These are phyloP conservation scores for Microstroma glucosiphilum DNA, from an alignment of 1,284 basidiomycete genomes.

Conservation along the genomic window DNA sequence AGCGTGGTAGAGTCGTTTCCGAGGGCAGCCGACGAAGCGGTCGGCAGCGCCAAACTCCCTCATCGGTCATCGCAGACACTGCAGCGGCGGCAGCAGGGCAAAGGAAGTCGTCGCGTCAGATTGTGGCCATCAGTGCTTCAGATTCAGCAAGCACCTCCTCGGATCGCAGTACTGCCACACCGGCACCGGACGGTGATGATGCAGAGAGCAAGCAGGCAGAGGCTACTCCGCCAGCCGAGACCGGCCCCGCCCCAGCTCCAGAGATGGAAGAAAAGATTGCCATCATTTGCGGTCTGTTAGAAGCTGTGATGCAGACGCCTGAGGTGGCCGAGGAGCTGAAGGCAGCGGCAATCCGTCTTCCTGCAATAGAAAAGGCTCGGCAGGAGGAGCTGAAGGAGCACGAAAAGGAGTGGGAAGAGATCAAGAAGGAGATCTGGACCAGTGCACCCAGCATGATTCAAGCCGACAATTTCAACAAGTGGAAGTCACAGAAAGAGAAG, in stretches of 20 bases:
- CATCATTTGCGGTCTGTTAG: constrained; percentile 12
- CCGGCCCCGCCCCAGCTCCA: neutral
- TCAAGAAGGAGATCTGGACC: neutral
- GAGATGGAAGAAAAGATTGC: constrained; percentile 13
- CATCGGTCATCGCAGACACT: neutral
- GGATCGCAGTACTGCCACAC: neutral
- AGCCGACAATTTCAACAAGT: constrained; percentile 6
- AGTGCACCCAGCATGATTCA: constrained; percentile 9
- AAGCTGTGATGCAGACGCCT: constrained; percentile 5
- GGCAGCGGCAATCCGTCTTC: neutral
- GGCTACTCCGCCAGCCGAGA: neutral
- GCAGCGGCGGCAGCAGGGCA: neutral
- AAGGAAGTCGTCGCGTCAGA: neutral
- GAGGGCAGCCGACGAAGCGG: neutral
- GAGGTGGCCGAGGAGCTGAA: constrained; percentile 12
- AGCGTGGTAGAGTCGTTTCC: neutral
- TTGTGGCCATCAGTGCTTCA: neutral
- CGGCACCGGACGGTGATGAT: neutral
- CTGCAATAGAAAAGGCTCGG: neutral
- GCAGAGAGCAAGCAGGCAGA: no score
- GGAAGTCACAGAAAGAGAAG: constrained; percentile 11
- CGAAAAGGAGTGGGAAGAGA: constrained; percentile 10
- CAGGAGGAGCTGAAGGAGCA: constrained; percentile 14
- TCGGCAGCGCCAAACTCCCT: neutral
- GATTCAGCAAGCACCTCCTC: neutral